Evolutionary conservation across 108 stramenopile species (phyloP).

Genomic region (Thalassiosira profunda): DNA sequence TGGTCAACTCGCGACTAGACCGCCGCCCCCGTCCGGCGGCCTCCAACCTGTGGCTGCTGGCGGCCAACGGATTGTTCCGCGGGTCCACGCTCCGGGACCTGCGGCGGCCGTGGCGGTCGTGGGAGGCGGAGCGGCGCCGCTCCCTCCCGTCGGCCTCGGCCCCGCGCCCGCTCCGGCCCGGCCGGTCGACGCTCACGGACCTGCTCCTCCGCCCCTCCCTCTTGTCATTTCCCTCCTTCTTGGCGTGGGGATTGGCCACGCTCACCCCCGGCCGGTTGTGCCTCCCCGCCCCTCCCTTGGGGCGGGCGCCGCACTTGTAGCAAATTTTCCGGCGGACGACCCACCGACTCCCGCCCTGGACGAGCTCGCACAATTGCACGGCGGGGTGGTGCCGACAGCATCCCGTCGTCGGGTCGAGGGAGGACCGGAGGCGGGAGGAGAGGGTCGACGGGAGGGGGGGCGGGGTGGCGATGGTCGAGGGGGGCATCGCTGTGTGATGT

Average conservation of each 20-base stretch:
- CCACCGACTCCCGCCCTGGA: slow-evolving; percentile 40
- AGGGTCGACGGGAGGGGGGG: slow-evolving; percentile 44
- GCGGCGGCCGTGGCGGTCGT: too few species aligned
- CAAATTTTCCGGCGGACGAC: slow-evolving; percentile 43
- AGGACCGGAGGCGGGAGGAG: slow-evolving; percentile 35
- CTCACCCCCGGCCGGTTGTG: slow-evolving; percentile 8
- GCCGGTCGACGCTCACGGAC: too few species aligned
- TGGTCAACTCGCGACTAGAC: too few species aligned
- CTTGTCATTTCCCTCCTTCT: too few species aligned
- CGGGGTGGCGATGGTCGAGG: too few species aligned
- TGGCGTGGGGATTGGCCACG: slow-evolving; percentile 7
- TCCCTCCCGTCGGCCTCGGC: neutral
- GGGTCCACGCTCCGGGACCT: too few species aligned
- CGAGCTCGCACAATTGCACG: slow-evolving; percentile 41
- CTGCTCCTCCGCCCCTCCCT: too few species aligned
- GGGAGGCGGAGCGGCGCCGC: too few species aligned
- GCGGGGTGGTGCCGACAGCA: slow-evolving; percentile 35
- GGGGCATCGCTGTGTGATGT: too few species aligned
- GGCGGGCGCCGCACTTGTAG: slow-evolving; percentile 42
- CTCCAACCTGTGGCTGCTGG: too few species aligned
- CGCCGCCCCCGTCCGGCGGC: too few species aligned
- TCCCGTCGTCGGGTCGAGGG: slow-evolving; percentile 36
- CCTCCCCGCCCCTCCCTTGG: neutral
- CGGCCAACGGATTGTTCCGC: too few species aligned
- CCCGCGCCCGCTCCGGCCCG: neutral